These are phyloP conservation scores for Geotrichum candidum DNA, from an alignment of 1,139 yeast genomes.

Conservation along the genomic window DNA sequence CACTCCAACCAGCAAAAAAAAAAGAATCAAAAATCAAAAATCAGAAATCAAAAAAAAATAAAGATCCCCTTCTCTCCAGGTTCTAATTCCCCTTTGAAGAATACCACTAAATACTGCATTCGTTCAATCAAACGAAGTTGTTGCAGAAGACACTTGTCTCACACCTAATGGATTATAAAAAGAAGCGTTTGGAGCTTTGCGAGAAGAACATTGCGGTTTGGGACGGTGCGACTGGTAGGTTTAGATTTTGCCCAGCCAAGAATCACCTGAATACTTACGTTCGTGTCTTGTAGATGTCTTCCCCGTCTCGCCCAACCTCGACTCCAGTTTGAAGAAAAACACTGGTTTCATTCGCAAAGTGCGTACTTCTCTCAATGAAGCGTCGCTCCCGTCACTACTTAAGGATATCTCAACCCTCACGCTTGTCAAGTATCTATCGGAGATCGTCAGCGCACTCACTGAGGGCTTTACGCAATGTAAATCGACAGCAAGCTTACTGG, in stretches of 20 bases:
- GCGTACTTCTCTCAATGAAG: conserved; percentile 50
- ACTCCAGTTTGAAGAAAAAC: conserved; percentile 77
- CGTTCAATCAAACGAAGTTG: neutral
- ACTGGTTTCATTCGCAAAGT: conserved; percentile 74
- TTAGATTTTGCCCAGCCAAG: neutral
- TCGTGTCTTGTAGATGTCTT: conserved; percentile 21
- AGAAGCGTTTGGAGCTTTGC: conserved; percentile 35
- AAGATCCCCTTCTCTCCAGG: neutral
- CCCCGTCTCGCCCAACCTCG: conserved; percentile 42
- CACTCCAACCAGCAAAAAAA: neutral
- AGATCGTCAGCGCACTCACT: conserved; percentile 54
- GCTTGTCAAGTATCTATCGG: conserved; percentile 71
- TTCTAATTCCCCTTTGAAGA: neutral
- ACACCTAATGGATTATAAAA: conserved; percentile 11
- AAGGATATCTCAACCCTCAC: conserved; percentile 60
- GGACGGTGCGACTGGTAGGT: conserved; percentile 42
- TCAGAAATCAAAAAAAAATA: neutral
- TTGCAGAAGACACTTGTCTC: neutral
- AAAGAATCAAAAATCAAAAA: neutral
- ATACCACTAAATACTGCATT: neutral
- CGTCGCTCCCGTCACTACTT: conserved; percentile 44
- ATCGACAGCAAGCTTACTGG: conserved; percentile 53
- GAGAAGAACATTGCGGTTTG: conserved; percentile 48
- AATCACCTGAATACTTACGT: neutral
- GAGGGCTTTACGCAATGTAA: conserved; percentile 57